A percentile compares a stretch with the other conserved stretches of the same genome.
Evolutionary conservation across 1,284 basidiomycete species (phyloP).

Genomic region (Rhizoctonia solani): DNA sequence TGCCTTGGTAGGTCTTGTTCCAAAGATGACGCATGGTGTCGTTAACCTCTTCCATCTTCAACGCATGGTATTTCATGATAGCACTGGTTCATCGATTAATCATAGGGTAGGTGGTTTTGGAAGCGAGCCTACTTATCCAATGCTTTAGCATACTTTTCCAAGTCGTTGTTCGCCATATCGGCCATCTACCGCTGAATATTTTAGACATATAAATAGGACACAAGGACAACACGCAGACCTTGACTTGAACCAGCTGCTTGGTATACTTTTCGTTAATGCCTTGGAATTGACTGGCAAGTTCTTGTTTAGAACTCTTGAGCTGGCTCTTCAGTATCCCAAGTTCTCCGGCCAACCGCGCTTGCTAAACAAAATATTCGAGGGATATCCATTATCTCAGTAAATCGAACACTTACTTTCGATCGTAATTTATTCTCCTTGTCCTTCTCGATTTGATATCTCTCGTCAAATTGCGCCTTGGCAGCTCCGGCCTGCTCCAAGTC

Average conservation of each 20-base stretch:
- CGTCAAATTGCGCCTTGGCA: slow-evolving; percentile 81
- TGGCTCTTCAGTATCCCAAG: slow-evolving; percentile 75
- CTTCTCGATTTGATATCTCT: slow-evolving; percentile 74
- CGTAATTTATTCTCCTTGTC: slow-evolving; percentile 72
- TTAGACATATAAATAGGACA: slow-evolving; percentile 30
- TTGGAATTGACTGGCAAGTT: slow-evolving; percentile 82
- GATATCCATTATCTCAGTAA: neutral
- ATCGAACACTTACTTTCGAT: slow-evolving; percentile 56
- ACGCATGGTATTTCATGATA: slow-evolving; percentile 97
- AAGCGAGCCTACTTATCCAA: slow-evolving; percentile 77
- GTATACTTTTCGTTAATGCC: slow-evolving; percentile 84
- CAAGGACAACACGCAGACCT: slow-evolving; percentile 55
- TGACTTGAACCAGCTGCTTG: slow-evolving; percentile 91
- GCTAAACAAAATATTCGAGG: slow-evolving; percentile 53
- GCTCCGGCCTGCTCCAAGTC: slow-evolving; percentile 83
- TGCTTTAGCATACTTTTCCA: slow-evolving; percentile 97
- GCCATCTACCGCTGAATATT: slow-evolving; percentile 63
- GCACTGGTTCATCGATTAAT: slow-evolving; percentile 59
- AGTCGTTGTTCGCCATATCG: slow-evolving; percentile 90
- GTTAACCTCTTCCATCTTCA: slow-evolving; percentile 99
- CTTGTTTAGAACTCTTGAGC: slow-evolving; percentile 67
- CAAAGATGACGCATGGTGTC: slow-evolving; percentile 94
- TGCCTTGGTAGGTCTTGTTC: slow-evolving; percentile 99
- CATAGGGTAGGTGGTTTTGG: neutral
- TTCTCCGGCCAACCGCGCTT: slow-evolving; percentile 80